phyloP scores from a whole-genome alignment of 495 filamentous ascomycete species.

The Bathelium albidoporum region DNA sequence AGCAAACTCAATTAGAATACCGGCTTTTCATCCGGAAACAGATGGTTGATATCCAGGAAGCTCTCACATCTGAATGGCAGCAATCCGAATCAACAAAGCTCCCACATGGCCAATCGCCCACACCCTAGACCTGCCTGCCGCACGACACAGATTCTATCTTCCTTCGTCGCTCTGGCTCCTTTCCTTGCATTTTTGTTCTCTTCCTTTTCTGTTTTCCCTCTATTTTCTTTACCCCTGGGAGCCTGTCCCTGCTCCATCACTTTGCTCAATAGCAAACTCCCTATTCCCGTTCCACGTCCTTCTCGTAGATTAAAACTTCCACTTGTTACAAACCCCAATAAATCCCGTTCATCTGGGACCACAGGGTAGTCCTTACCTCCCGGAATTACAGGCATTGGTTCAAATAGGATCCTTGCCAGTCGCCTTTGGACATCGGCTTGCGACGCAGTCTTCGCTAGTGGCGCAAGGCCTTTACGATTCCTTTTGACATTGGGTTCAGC shows the following conservation, averaged over 20 bases:
- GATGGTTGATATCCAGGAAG: no score
- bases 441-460: slow-evolving; percentile 18
- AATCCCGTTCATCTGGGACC: slow-evolving; percentile 61
- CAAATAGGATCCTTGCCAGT: slow-evolving; percentile 31
- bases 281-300: slow-evolving; percentile 67
- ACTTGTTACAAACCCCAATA: slow-evolving; percentile 86
- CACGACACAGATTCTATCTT: slow-evolving; percentile 60
- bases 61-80: no score
- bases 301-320: slow-evolving; percentile 74
- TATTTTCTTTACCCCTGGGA: not conserved
- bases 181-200: slow-evolving; percentile 20
- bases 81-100: slow-evolving; percentile 32
- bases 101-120: slow-evolving; percentile 75
- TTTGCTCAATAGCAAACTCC: slow-evolving; percentile 53
- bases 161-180: slow-evolving; percentile 18
- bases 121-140: slow-evolving; percentile 64
- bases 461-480: slow-evolving; percentile 3
- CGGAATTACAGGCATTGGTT: slow-evolving; percentile 25
- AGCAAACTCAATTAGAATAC: no score
- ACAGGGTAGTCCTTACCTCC: slow-evolving; percentile 46
- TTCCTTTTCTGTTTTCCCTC: not conserved
- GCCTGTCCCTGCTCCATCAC: slow-evolving; percentile 29
- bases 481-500: slow-evolving; percentile 12
- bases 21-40: no score
- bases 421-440: slow-evolving; percentile 16